phyloP scores from a whole-genome alignment of 2,329 filamentous ascomycete species.

The Colletotrichum somersetense region DNA sequence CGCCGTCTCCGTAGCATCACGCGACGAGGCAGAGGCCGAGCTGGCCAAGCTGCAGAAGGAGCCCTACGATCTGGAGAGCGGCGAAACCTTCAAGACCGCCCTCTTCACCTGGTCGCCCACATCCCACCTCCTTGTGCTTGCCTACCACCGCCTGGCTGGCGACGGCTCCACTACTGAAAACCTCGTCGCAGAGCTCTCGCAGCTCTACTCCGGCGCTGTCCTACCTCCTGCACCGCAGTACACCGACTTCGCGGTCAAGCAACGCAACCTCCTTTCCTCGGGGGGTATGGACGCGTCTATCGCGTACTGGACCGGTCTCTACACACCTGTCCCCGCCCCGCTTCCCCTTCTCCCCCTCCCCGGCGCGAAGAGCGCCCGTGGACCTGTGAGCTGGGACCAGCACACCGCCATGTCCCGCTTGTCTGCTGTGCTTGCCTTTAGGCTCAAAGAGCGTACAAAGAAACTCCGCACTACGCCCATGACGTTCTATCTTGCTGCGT shows the following conservation, averaged over 20 bases:
- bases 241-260: slow-evolving; percentile 52
- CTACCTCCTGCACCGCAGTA: slow-evolving; percentile 45
- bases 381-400: background rate
- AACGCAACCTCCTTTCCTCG: slow-evolving; percentile 47
- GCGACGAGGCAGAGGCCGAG: too few relatives aligned
- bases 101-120: slow-evolving; percentile 12
- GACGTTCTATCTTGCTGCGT: slow-evolving; percentile 60
- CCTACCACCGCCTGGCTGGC: slow-evolving; percentile 22
- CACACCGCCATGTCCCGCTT: slow-evolving; percentile 8
- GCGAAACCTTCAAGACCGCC: slow-evolving; percentile 18
- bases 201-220: slow-evolving; percentile 1
- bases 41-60: too few relatives aligned
- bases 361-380: too few relatives aligned
- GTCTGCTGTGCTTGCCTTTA: background rate
- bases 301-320: slow-evolving; percentile 42
- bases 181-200: slow-evolving; percentile 3
- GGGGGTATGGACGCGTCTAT: slow-evolving; percentile 44
- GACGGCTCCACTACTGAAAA: slow-evolving; percentile 26
- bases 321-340: background rate
- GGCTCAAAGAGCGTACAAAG: slow-evolving; percentile 10
- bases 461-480: slow-evolving; percentile 48
- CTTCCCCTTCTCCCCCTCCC: too few relatives aligned
- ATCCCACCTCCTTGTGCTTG: slow-evolving; percentile 13
- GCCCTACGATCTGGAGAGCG: background rate
- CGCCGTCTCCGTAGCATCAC: too few relatives aligned